A percentile compares a stretch with the other conserved stretches of the same genome.
Evolutionary conservation across 2,329 filamentous ascomycete genomes (phyloP).

Genomic region (Atkinsonella texensis): DNA sequence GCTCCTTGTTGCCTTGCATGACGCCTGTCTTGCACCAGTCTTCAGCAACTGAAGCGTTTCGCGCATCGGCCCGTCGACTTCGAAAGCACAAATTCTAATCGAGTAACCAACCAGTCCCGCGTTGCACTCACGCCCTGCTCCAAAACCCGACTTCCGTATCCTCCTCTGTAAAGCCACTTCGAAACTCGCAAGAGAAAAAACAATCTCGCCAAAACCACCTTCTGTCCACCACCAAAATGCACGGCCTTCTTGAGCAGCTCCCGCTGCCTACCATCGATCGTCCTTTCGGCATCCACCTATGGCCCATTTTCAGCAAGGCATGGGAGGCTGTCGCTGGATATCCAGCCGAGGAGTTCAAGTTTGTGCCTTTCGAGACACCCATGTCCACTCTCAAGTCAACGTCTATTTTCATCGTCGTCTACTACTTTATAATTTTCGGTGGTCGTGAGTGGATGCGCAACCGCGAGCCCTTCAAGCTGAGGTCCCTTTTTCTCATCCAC

Average conservation of each 20-base stretch:
- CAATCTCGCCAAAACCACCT: not conserved
- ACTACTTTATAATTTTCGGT: slow-evolving; percentile 90
- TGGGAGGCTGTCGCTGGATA: slow-evolving; percentile 70
- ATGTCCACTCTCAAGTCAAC: slow-evolving; percentile 85
- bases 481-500: slow-evolving; percentile 84
- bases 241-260: slow-evolving; percentile 40
- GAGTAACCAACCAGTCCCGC: not conserved
- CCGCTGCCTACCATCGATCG: slow-evolving; percentile 75
- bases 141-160: not conserved
- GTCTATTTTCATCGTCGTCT: slow-evolving; percentile 66
- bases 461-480: slow-evolving; percentile 74
- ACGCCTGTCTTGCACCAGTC: slow-evolving; percentile 2
- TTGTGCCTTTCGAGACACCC: slow-evolving; percentile 68
- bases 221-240: slow-evolving; percentile 20
- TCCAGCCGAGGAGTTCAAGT: slow-evolving; percentile 74
- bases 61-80: slow-evolving; percentile 1
- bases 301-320: slow-evolving; percentile 87
- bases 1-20: slow-evolving; percentile 21
- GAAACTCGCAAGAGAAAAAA: not conserved
- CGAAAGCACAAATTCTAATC: slow-evolving; percentile 5
- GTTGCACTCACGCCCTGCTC: not conserved
- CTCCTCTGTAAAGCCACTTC: not conserved
- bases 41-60: not conserved
- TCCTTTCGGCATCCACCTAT: slow-evolving; percentile 82
- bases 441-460: slow-evolving; percentile 88